phyloP scores from a whole-genome alignment of 2,329 filamentous ascomycete species.

The Talaromyces sp. region DNA sequence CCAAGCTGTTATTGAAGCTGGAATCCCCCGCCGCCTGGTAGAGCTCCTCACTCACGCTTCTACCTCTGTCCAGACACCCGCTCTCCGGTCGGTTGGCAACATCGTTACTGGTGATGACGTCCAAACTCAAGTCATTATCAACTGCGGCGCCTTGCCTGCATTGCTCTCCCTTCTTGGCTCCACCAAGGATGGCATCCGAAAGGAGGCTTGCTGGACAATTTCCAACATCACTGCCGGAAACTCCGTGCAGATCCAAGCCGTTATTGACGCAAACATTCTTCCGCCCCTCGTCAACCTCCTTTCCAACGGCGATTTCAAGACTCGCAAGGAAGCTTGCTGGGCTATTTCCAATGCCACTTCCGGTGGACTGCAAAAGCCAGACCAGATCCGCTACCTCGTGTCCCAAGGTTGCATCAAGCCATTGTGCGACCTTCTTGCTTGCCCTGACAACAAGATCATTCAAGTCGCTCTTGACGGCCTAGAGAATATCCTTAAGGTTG shows the following conservation, averaged over 20 bases:
- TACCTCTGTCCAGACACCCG: constrained; percentile 96
- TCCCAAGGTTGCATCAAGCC: constrained; percentile 94
- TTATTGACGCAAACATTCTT: constrained; percentile 96
- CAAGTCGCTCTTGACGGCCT: constrained; percentile 96
- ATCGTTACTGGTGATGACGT: constrained; percentile 98
- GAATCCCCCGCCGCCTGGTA: constrained; percentile 91
- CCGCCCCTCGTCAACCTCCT: constrained; percentile 93
- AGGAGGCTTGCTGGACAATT: constrained; percentile 99
- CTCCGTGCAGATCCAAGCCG: constrained; percentile 93
- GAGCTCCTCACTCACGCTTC: constrained; percentile 98
- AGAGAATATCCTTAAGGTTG: constrained; percentile 99
- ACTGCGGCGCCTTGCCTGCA: constrained; percentile 89
- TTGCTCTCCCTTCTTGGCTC: constrained; percentile 93
- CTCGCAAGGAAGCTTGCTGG: constrained; percentile 98
- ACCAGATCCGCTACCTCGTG: constrained; percentile 96
- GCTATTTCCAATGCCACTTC: constrained; percentile 98
- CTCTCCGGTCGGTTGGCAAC: constrained; percentile 94
- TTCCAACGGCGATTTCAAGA: constrained; percentile 97
- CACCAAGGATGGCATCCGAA: constrained; percentile 97
- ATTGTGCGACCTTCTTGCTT: constrained; percentile 88
- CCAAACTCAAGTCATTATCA: constrained; percentile 99
- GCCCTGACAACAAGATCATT: constrained; percentile 99
- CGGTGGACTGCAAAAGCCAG: constrained; percentile 95
- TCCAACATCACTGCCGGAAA: constrained; percentile 99
- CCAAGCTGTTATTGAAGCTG: constrained; percentile 96